A percentile compares a stretch with the other conserved stretches of the same genome.
phyloP scores from a whole-genome alignment of 345 rosid genomes.

The Turnera subulata region DNA sequence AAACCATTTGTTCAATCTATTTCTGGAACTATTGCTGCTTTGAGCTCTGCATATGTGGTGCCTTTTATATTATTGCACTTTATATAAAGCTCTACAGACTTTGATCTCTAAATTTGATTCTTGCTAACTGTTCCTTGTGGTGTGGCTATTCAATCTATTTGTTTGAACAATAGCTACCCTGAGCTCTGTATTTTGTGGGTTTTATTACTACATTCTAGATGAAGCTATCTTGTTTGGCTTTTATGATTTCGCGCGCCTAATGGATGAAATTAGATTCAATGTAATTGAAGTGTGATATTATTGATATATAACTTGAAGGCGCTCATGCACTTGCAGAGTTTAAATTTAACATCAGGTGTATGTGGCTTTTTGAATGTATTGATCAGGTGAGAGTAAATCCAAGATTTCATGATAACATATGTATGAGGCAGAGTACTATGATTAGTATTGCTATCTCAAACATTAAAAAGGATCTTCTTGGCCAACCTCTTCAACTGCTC shows the following conservation, averaged over 20 bases:
- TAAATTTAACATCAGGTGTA: slow-evolving; percentile 8
- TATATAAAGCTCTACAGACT: too few species aligned
- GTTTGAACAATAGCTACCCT: background rate
- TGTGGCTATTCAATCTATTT: too few species aligned
- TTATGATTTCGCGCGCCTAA: too few species aligned
- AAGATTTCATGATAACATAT: slow-evolving; percentile 72
- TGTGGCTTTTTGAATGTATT: slow-evolving; percentile 13
- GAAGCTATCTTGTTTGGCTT: too few species aligned
- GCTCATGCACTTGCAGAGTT: slow-evolving; percentile 9
- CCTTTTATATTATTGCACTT: too few species aligned
- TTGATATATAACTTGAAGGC: background rate
- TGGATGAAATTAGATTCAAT: too few species aligned
- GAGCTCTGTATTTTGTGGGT: background rate
- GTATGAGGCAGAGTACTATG: slow-evolving; percentile 96
- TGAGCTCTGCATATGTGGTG: too few species aligned
- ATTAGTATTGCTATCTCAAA: slow-evolving; percentile 68
- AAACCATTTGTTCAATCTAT: background rate
- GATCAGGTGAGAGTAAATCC: slow-evolving; percentile 80
- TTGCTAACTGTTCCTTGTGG: too few species aligned
- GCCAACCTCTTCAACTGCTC: slow-evolving; percentile 95
- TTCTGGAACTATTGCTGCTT: too few species aligned
- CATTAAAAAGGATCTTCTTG: slow-evolving; percentile 84
- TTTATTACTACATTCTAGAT: too few species aligned
- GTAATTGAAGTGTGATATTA: too few species aligned
- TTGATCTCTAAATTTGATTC: too few species aligned